These are phyloP conservation scores for Dunaliella primolecta DNA, from an alignment of 139 green algal genomes.

Conservation along the genomic window DNA sequence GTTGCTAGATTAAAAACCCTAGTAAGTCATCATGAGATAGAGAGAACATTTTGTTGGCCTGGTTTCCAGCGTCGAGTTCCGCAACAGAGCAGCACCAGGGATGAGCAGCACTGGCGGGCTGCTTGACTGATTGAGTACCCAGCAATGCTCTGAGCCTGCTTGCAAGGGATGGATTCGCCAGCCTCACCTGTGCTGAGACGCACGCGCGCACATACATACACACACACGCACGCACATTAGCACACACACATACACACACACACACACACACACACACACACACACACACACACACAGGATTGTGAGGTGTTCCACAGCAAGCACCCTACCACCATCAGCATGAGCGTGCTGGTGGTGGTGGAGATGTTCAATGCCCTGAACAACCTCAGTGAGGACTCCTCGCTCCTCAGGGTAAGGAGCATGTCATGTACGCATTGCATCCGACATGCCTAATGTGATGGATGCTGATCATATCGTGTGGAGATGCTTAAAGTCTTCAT, in stretches of 20 bases:
- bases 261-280: conserved; percentile 43
- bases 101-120: no score
- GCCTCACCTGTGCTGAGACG: no score
- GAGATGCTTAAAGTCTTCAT: neutral
- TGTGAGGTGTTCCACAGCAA: conserved; percentile 72
- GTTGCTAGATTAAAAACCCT: no score
- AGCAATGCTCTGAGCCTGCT: no score
- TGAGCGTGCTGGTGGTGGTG: conserved; percentile 88
- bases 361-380: conserved; percentile 98
- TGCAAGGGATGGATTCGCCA: no score
- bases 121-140: no score
- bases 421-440: no score
- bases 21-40: no score
- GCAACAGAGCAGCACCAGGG: no score
- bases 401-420: conserved; percentile 1
- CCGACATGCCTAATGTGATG: neutral
- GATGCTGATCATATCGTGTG: neutral
- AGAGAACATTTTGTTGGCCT: no score
- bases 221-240: neutral
- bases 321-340: conserved; percentile 77
- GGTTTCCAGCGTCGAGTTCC: no score
- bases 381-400: conserved; percentile 81
- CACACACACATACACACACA: conserved; percentile 32
- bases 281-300: conserved; percentile 37
- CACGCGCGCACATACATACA: no score